Conservation (phyloP, 768 basidiomycete species). For the Pleurotus sapidus region DNA sequence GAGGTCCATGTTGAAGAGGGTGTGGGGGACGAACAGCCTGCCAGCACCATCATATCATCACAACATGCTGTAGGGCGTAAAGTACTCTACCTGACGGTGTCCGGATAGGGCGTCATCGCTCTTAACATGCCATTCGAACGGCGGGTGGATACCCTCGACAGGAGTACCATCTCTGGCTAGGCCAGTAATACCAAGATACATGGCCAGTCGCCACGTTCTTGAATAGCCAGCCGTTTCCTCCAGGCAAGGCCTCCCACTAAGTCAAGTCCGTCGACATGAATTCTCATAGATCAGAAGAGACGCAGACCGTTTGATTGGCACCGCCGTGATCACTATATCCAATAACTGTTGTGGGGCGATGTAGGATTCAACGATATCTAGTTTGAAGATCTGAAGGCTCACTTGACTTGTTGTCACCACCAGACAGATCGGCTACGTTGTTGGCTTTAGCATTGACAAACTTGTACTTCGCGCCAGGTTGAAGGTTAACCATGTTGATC, state of each 20-base stretch:
- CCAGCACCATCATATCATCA: background rate
- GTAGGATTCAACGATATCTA: background rate
- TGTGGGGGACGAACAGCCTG: constrained; percentile 1
- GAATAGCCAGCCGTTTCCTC: constrained; percentile 36
- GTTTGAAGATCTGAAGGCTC: constrained; percentile 13
- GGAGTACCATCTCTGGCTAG: constrained; percentile 35
- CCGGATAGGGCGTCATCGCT: constrained; percentile 30
- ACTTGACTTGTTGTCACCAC: constrained; percentile 45
- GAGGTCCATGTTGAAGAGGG: background rate
- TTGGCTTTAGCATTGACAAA: constrained; percentile 50
- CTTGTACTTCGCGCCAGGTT: constrained; percentile 37
- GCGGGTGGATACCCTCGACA: constrained; percentile 32
- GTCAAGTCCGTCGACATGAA: background rate
- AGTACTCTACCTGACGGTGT: constrained; percentile 13
- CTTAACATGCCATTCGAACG: constrained; percentile 49
- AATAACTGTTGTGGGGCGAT: constrained; percentile 33
- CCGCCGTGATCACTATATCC: constrained; percentile 42
- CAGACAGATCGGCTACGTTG: constrained; percentile 56
- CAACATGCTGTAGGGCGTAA: constrained; percentile 13
- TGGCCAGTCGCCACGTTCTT: constrained; percentile 35
- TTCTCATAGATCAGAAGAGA: background rate
- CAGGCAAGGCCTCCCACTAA: constrained; percentile 49
- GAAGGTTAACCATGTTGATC: constrained; percentile 13
- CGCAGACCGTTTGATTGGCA: constrained; percentile 41
- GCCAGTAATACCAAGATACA: constrained; percentile 40